These are phyloP conservation scores for Filobasidium floriforme DNA, from an alignment of 768 basidiomycete species.

Conservation along the genomic window DNA sequence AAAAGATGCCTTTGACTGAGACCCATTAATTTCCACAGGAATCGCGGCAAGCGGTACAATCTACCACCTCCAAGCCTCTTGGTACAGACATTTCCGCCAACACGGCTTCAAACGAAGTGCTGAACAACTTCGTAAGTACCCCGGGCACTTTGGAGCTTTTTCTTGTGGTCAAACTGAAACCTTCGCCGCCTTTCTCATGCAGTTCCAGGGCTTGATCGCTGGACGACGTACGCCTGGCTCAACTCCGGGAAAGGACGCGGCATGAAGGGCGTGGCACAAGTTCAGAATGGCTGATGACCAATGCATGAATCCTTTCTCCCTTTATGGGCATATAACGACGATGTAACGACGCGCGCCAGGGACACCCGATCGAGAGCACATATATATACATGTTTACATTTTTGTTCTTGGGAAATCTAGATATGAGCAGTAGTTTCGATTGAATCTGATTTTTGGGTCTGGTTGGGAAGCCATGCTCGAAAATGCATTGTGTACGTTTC, in stretches of 20 bases:
- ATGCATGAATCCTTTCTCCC: background rate
- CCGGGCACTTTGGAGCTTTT: background rate
- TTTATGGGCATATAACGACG: background rate
- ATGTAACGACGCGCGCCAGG: background rate
- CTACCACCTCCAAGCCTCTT: background rate
- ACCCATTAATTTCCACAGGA: background rate
- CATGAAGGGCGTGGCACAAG: background rate
- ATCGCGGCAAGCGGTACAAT: slow-evolving; percentile 1
- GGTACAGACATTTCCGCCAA: background rate
- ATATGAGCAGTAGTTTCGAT: too few relatives aligned
- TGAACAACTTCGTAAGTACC: slow-evolving; percentile 42
- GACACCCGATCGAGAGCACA: background rate
- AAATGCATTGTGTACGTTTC: too few relatives aligned
- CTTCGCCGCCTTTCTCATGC: background rate
- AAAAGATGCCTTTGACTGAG: background rate
- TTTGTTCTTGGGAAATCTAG: background rate
- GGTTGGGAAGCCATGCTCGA: too few relatives aligned
- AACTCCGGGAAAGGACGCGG: slow-evolving; percentile 12
- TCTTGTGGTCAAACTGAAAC: background rate
- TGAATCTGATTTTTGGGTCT: too few relatives aligned
- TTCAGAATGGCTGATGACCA: too few relatives aligned
- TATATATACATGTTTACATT: background rate
- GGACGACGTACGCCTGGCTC: slow-evolving; percentile 21
- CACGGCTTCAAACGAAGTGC: slow-evolving; percentile 38
- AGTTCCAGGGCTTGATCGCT: slow-evolving; percentile 26